Evolutionary conservation across 169 alveolate genomes (phyloP).

Genomic region (Plasmodium berghei): DNA sequence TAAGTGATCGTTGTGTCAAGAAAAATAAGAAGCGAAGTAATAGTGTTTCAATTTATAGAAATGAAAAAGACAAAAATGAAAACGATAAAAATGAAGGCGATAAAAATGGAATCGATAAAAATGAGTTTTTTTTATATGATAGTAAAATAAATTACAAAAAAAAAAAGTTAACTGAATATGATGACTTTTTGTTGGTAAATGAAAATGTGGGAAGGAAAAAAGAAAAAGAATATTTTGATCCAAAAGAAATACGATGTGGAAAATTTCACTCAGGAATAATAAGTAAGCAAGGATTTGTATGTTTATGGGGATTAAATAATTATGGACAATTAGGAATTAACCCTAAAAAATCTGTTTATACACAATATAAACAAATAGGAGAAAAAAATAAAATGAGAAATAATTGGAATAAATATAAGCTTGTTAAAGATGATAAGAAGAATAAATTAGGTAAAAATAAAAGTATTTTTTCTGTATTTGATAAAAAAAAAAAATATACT

Average conservation of each 20-base stretch:
- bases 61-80: too few relatives aligned
- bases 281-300: slow-evolving; percentile 51
- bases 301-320: slow-evolving; percentile 59
- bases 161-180: too few relatives aligned
- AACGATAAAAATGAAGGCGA: too few relatives aligned
- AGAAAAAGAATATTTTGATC: slow-evolving; percentile 9
- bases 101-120: too few relatives aligned
- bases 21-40: too few relatives aligned
- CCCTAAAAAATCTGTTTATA: slow-evolving; percentile 37
- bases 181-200: too few relatives aligned
- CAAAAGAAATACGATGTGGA: slow-evolving; percentile 38
- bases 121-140: too few relatives aligned
- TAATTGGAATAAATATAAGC: not conserved
- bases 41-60: too few relatives aligned
- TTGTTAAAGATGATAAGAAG: not conserved
- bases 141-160: too few relatives aligned
- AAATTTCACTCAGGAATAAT: slow-evolving; percentile 64
- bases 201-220: too few relatives aligned
- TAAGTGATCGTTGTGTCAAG: too few relatives aligned
- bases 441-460: not conserved
- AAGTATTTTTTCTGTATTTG: not conserved
- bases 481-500: slow-evolving; percentile 8
- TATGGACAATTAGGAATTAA: slow-evolving; percentile 57
- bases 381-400: not conserved
- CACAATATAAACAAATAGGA: slow-evolving; percentile 23